Base-by-base conservation (phyloP, 345 rosid species). In the Brassica juncea region DNA sequence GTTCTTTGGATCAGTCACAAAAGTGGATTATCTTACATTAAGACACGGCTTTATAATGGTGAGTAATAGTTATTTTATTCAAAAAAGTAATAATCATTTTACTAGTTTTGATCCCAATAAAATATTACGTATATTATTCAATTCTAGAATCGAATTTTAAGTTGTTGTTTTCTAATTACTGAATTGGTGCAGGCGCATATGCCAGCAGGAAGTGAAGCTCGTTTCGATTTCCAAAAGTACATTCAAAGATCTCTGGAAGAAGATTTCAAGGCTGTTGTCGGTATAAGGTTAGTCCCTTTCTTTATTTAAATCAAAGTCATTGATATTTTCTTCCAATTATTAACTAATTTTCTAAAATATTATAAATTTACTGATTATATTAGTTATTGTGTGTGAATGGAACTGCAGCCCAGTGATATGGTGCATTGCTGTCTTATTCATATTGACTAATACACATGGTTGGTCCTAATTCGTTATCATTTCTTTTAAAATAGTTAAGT, bases 31-130 rank as follows among this genome's bases (percentile, higher is more conserved):
- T 87, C 70, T 89, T 77, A 83, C 97, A 71, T 75, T 95, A 16
- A 85, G 99, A 81, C 97, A 95, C 85, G 99, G 99, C 54, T 95
- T 95, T 73, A 93, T 95, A 65, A 82, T 23, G 85, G 99, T 90
- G 81, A 82, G 81, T 80, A 52, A 34, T 31, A 15, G 23, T 15
- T 6, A 7, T 11, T 25, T 59, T 4, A 59, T 23, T n/a, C 7
- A 4, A 49, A 49, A 34, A 49, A 81, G 80, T 81, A 52, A 25
- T 44, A 10, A 65, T 15, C 4, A 14, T 59, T 59, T 23, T 25
- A 59, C 8, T 21, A 58, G 14, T 58, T 2, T 58, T 58, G 2
- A 9, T 4, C 30, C 5, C 4, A 58, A 19, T 21, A 19, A 23
- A 3, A 6, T 4, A 60, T 12, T 60, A 23, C 8, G 10, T 25